Evolutionary conservation across 345 rosid species (phyloP).

Genomic region (Arabidopsis arenosa): DNA sequence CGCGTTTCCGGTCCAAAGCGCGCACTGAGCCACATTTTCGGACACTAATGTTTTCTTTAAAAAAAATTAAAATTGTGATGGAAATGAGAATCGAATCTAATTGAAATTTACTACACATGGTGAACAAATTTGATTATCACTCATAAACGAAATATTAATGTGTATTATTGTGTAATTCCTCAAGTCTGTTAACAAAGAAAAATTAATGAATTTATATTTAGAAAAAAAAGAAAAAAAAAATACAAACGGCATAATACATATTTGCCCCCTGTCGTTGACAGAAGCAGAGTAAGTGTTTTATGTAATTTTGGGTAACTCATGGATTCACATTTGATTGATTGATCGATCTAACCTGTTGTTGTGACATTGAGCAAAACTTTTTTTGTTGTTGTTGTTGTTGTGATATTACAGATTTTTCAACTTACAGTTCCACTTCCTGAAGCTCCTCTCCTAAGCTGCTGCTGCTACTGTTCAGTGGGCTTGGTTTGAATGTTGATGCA

Average conservation of each 20-base stretch:
- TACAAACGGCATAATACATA: constrained; percentile 37
- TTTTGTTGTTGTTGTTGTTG: background rate
- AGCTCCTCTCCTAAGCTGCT: constrained; percentile 81
- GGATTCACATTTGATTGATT: constrained; percentile 42
- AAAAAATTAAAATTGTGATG: background rate
- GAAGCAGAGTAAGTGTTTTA: background rate
- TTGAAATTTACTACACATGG: background rate
- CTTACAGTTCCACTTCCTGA: constrained; percentile 91
- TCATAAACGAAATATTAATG: constrained; percentile 8
- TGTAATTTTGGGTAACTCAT: constrained; percentile 43
- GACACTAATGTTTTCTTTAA: background rate
- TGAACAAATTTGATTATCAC: constrained; percentile 1
- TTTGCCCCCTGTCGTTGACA: constrained; percentile 26
- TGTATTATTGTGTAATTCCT: constrained; percentile 21
- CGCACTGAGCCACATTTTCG: constrained; percentile 13
- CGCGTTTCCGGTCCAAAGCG: constrained; percentile 31
- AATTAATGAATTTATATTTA: constrained; percentile 37
- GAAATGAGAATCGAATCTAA: no score
- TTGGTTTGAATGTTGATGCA: constrained; percentile 34
- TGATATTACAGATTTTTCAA: constrained; percentile 34
- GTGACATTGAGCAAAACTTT: constrained; percentile 36
- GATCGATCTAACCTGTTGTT: constrained; percentile 2
- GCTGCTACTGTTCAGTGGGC: constrained; percentile 52
- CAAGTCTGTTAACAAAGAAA: constrained; percentile 28
- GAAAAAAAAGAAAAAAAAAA: background rate